These are phyloP conservation scores for Pleurotus eryngii DNA, from an alignment of 768 basidiomycete species.

Conservation along the genomic window DNA sequence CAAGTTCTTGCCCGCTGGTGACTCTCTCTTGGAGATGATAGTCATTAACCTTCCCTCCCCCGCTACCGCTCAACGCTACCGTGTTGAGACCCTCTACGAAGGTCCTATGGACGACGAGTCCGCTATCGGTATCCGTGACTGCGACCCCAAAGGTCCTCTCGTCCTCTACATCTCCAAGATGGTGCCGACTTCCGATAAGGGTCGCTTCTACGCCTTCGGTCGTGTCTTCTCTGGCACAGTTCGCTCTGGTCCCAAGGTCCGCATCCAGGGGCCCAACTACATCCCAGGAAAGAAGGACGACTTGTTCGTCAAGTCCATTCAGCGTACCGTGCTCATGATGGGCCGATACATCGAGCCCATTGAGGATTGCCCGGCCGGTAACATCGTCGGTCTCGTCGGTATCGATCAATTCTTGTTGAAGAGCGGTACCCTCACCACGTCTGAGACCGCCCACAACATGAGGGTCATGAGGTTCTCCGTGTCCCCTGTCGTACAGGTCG, in stretches of 20 bases:
- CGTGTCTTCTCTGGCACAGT: conserved; percentile 99
- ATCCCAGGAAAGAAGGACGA: conserved; percentile 98
- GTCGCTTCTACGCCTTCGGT: conserved; percentile 99
- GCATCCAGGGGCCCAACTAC: conserved; percentile 99
- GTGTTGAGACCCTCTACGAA: conserved; percentile 99
- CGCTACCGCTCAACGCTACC: conserved; percentile 94
- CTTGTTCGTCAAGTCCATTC: conserved; percentile 95
- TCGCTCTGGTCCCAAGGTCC: conserved; percentile 94
- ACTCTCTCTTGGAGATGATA: conserved; percentile 99
- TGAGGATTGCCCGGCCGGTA: conserved; percentile 98
- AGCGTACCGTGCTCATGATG: conserved; percentile 99
- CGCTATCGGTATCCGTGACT: conserved; percentile 97
- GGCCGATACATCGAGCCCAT: conserved; percentile 98
- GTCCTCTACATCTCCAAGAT: conserved; percentile 99
- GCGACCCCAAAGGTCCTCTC: conserved; percentile 93
- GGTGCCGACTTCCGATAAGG: conserved; percentile 99
- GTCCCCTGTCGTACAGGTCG: conserved; percentile 97
- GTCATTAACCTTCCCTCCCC: conserved; percentile 99
- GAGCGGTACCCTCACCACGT: conserved; percentile 95
- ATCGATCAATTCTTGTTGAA: conserved; percentile 99
- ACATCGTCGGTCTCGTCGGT: conserved; percentile 98
- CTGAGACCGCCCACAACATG: conserved; percentile 99
- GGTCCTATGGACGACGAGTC: conserved; percentile 99
- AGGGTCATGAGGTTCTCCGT: conserved; percentile 99
- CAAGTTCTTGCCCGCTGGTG: conserved; percentile 99